Evolutionary conservation across 1,284 basidiomycete species (phyloP).

Genomic region (Sanghuangporus weigelae): DNA sequence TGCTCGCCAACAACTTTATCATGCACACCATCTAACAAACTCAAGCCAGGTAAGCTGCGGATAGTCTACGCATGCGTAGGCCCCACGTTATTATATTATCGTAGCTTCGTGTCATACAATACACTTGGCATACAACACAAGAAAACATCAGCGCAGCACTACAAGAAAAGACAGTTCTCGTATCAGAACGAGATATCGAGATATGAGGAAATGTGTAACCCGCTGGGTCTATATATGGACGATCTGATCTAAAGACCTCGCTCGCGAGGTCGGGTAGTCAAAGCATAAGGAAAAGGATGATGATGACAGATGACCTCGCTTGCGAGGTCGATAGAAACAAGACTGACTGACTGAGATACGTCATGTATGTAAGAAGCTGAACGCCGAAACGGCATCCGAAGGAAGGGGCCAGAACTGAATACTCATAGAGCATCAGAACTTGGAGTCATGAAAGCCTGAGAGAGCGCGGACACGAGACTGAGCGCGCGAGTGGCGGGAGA

Average conservation of each 20-base stretch:
- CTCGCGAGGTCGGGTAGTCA: conserved; percentile 11
- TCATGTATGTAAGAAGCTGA: no score
- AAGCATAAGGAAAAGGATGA: not conserved
- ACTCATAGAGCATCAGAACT: not conserved
- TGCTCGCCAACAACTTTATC: no score
- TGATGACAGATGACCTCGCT: conserved; percentile 7
- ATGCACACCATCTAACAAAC: no score
- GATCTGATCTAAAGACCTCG: conserved; percentile 1
- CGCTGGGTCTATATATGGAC: not conserved
- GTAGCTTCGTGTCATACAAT: no score
- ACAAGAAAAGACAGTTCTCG: not conserved
- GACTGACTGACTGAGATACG: no score
- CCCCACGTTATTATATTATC: no score
- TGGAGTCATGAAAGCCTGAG: not conserved
- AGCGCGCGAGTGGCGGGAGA: conserved; percentile 7
- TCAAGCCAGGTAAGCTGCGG: no score
- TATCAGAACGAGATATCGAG: not conserved
- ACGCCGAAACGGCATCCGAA: not conserved
- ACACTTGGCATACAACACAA: not conserved
- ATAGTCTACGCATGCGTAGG: no score
- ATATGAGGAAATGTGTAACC: not conserved
- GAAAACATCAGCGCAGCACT: not conserved
- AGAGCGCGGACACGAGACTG: conserved; percentile 7
- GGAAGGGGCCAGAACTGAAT: not conserved
- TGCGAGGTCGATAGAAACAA: conserved; percentile 1